Evolutionary conservation across 164 flowering plant species (phyloP).

Genomic region (Warburgia ugandensis): DNA sequence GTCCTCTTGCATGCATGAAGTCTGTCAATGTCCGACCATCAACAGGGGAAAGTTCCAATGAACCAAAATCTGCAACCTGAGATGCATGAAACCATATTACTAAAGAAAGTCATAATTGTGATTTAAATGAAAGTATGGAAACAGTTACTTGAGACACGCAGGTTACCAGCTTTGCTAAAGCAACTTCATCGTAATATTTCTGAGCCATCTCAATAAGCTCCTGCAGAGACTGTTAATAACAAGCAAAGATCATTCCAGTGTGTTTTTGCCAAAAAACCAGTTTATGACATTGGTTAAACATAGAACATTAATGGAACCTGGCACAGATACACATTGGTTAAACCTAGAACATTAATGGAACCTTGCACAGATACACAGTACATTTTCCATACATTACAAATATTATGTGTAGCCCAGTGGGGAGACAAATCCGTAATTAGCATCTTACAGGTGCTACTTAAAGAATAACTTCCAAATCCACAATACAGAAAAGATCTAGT

Average conservation of each 20-base stretch:
- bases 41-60: conserved; percentile 97
- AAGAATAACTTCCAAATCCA: no score
- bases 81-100: conserved; percentile 6
- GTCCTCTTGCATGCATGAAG: conserved; percentile 99
- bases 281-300: no score
- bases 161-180: conserved; percentile 90
- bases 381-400: no score
- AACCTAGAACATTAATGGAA: not conserved
- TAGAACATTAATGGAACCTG: not conserved
- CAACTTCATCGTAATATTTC: conserved; percentile 85
- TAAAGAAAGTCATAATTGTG: not conserved
- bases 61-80: conserved; percentile 99
- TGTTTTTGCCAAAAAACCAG: not conserved
- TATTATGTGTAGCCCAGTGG: no score
- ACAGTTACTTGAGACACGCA: not conserved
- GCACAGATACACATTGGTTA: no score
- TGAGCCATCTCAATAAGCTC: conserved; percentile 75
- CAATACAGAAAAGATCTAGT: no score
- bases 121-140: not conserved
- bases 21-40: conserved; percentile 98
- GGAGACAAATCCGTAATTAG: no score
- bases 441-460: no score
- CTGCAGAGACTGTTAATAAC: conserved; percentile 59
- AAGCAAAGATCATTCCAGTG: conserved; percentile 20
- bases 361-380: no score